These are phyloP conservation scores for Wallacemonas sp. DNA, from an alignment of 208 protist species.

Conservation along the genomic window DNA sequence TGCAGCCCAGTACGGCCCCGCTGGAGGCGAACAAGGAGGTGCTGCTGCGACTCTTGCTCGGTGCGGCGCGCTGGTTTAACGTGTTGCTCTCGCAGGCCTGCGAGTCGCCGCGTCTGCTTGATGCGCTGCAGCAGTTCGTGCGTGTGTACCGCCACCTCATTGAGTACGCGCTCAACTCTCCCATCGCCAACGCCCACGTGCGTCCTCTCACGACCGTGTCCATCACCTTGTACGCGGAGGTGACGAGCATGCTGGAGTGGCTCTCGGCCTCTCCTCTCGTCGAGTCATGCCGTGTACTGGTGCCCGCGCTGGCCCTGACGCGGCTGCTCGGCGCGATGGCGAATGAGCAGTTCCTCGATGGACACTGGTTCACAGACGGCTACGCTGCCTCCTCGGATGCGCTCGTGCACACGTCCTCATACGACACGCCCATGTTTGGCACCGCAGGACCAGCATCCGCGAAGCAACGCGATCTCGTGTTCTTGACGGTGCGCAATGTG, in stretches of 20 bases:
- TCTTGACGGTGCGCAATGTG: conserved; percentile 59
- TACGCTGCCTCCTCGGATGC: neutral
- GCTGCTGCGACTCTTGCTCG: conserved; percentile 56
- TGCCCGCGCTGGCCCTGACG: conserved; percentile 55
- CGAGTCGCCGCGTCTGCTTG: conserved; percentile 44
- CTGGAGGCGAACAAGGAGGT: conserved; percentile 68
- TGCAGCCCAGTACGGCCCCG: conserved; percentile 19
- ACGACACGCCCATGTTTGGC: neutral
- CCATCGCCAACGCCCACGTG: conserved; percentile 14
- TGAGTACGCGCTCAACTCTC: conserved; percentile 51
- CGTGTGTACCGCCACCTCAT: conserved; percentile 55
- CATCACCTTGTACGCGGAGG: conserved; percentile 58
- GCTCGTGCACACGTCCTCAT: neutral
- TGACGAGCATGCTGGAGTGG: conserved; percentile 53
- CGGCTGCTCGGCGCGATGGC: conserved; percentile 48
- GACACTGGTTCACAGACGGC: conserved; percentile 6
- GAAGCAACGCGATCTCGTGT: conserved; percentile 37
- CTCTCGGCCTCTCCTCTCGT: conserved; percentile 54
- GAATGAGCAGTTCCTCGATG: conserved; percentile 31
- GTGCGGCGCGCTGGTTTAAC: conserved; percentile 66
- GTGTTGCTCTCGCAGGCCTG: conserved; percentile 48
- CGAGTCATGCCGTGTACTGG: conserved; percentile 57
- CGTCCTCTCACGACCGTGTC: conserved; percentile 32
- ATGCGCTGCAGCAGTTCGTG: conserved; percentile 65
- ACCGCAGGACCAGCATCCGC: neutral